These are phyloP conservation scores for Trichoderma gracile DNA, from an alignment of 2,329 filamentous ascomycete genomes.

Conservation along the genomic window DNA sequence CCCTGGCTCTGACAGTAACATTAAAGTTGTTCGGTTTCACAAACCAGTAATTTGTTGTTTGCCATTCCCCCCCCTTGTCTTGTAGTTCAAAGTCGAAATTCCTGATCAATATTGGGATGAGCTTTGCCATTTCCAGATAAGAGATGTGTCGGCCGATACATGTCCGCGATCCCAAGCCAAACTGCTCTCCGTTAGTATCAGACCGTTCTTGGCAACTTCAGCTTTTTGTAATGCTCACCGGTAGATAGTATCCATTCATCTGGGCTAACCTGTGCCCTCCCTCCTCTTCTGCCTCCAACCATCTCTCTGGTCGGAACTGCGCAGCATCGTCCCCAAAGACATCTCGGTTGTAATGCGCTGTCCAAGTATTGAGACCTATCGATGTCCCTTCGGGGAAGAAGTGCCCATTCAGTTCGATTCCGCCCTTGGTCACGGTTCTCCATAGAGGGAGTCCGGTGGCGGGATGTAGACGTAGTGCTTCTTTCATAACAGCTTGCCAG, in stretches of 20 bases:
- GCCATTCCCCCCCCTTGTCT: constrained; percentile 33
- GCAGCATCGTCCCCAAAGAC: constrained; percentile 39
- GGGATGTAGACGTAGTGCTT: constrained; percentile 52
- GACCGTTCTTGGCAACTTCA: neutral
- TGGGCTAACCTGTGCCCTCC: constrained; percentile 29
- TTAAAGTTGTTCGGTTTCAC: constrained; percentile 45
- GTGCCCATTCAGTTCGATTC: constrained; percentile 41
- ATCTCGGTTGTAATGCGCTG: constrained; percentile 35
- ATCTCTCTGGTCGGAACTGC: constrained; percentile 44
- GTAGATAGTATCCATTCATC: constrained; percentile 37
- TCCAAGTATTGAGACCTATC: constrained; percentile 42
- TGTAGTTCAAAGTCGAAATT: constrained; percentile 39
- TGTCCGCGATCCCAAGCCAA: constrained; percentile 44
- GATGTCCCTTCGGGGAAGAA: constrained; percentile 38
- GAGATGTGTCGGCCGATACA: constrained; percentile 48
- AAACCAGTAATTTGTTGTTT: constrained; percentile 45
- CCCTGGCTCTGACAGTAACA: constrained; percentile 31
- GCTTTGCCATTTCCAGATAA: constrained; percentile 45
- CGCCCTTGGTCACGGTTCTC: constrained; percentile 48
- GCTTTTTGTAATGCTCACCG: constrained; percentile 29
- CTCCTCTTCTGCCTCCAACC: constrained; percentile 36
- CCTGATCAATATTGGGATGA: constrained; percentile 42
- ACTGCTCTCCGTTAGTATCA: constrained; percentile 31
- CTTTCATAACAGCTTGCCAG: constrained; percentile 56
- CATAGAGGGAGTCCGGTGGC: constrained; percentile 50